Evolutionary conservation across 2,329 filamentous ascomycete genomes (phyloP).

Genomic region (Fusarium foetens): DNA sequence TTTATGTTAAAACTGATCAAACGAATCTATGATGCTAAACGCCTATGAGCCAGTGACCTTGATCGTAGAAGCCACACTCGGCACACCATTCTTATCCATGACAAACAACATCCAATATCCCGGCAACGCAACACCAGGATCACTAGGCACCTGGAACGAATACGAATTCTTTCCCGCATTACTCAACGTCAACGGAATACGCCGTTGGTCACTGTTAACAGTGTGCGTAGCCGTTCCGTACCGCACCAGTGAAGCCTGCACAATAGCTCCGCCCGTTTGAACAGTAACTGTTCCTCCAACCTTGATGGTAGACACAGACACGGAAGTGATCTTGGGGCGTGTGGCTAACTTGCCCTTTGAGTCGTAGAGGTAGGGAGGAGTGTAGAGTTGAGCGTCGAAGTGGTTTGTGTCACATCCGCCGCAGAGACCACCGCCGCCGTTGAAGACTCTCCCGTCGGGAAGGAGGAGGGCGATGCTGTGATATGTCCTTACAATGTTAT

Average conservation of each 20-base stretch:
- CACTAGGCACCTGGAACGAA: slow-evolving; percentile 21
- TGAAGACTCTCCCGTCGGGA: slow-evolving; percentile 29
- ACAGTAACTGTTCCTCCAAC: slow-evolving; percentile 10
- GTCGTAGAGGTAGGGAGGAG: slow-evolving; percentile 22
- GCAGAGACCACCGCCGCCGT: slow-evolving; percentile 31
- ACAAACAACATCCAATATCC: slow-evolving; percentile 41
- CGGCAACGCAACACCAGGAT: slow-evolving; percentile 29
- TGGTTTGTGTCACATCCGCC: slow-evolving; percentile 26
- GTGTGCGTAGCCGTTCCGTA: slow-evolving; percentile 33
- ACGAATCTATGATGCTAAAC: neutral
- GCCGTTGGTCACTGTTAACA: slow-evolving; percentile 33
- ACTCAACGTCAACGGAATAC: slow-evolving; percentile 10
- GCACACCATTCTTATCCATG: slow-evolving; percentile 29
- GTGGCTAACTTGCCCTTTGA: slow-evolving; percentile 15
- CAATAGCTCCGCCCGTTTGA: neutral
- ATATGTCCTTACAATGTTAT: slow-evolving; percentile 25
- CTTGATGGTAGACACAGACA: slow-evolving; percentile 6
- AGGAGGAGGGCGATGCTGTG: slow-evolving; percentile 30
- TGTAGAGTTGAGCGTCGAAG: slow-evolving; percentile 35
- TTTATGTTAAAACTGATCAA: neutral
- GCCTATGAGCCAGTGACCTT: slow-evolving; percentile 1
- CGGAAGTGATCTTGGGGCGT: slow-evolving; percentile 14
- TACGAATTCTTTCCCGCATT: slow-evolving; percentile 14
- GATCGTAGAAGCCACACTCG: slow-evolving; percentile 28
- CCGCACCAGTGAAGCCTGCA: slow-evolving; percentile 14